Percentiles rank a stretch among this genome's conserved stretches.
Conservation (phyloP, 1,284 basidiomycete species). For the Pseudozyma sp. region DNA sequence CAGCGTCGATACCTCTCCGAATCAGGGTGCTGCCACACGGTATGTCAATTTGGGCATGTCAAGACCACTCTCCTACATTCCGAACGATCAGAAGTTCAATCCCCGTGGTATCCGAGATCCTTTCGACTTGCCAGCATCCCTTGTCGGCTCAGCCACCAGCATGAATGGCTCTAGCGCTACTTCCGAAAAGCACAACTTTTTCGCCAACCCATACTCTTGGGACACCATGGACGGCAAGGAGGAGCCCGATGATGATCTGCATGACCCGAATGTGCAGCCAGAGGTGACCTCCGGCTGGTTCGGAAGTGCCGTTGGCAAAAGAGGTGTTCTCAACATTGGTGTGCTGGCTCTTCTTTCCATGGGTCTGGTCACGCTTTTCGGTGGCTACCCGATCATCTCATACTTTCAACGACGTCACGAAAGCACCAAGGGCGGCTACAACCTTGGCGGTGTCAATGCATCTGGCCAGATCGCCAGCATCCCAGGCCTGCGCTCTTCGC, state of each 20-base stretch:
- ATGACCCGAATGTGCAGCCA: constrained; percentile 31
- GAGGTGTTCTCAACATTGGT: constrained; percentile 72
- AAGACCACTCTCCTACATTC: constrained; percentile 31
- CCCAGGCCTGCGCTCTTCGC: constrained; percentile 42
- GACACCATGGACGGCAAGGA: constrained; percentile 57
- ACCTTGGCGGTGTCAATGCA: constrained; percentile 60
- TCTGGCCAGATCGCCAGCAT: constrained; percentile 57
- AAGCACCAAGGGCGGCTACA: constrained; percentile 51
- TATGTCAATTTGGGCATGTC: constrained; percentile 40
- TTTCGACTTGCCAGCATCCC: constrained; percentile 33
- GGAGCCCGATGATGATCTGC: constrained; percentile 54
- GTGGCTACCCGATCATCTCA: constrained; percentile 79
- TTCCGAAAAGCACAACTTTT: constrained; percentile 21
- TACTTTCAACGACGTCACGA: constrained; percentile 33
- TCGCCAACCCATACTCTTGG: constrained; percentile 54
- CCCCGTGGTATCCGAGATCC: constrained; percentile 39
- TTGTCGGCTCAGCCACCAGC: constrained; percentile 26
- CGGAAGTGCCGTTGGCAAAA: constrained; percentile 19
- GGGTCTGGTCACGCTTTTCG: constrained; percentile 76
- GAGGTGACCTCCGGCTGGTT: constrained; percentile 19
- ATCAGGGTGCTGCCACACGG: constrained; percentile 3
- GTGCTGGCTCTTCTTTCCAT: constrained; percentile 70
- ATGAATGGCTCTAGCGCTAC: constrained; percentile 11
- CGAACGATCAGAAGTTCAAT: constrained; percentile 43
- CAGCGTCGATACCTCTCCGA: constrained; percentile 17